Evolutionary conservation across 208 protist species (phyloP), one percentile per base, ranked within the genome.

Genomic region (Trichomonas tenax): DNA sequence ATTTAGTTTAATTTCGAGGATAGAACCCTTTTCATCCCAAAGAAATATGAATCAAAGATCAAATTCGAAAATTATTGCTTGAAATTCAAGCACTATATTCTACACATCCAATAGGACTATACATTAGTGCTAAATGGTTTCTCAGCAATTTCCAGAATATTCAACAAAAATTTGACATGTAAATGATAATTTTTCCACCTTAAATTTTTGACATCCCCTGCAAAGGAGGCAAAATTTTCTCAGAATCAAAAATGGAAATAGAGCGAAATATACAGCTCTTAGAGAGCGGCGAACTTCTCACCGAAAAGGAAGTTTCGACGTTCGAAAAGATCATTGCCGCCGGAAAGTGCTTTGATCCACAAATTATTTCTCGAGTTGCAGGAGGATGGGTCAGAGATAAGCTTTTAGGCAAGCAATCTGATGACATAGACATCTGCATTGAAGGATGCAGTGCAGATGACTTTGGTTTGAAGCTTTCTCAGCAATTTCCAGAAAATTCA

Each of bases 301-400:
- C 86, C 0, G 26, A 48, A 38, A 17, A 44, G 26, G 86, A 93
- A 93, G 23, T 38, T 34, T 26, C 41, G 6, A 26, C 31, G n/a
- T 51, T 93, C 15, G 44, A 93, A 10, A 23, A 48, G 21, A 38
- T 93, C 14, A 34, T 4, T 38, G 14, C 14, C 8, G 44, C 44
- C 0, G 41, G 86, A 38, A 17, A 0, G 34, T n/a, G 26, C n/a
- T 93, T 93, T 51, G 8, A 48, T 38, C 86, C 40, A 26, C 40
- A 23, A 46, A 26, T 51, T 51, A 86, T 90, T 63, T 40, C 98
- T 36, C 88, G 98, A 36, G 98, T 98, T 40, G 98, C 98, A 23
- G 98, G 99, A 48, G 99, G 99, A 23, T 99, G 99, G 99, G 99
- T 99, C 31, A 97, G 99, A 17, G 99, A 99, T 97, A 98, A 98